phyloP scores from a whole-genome alignment of 148 eudicot species.

The Arbutus unedo region DNA sequence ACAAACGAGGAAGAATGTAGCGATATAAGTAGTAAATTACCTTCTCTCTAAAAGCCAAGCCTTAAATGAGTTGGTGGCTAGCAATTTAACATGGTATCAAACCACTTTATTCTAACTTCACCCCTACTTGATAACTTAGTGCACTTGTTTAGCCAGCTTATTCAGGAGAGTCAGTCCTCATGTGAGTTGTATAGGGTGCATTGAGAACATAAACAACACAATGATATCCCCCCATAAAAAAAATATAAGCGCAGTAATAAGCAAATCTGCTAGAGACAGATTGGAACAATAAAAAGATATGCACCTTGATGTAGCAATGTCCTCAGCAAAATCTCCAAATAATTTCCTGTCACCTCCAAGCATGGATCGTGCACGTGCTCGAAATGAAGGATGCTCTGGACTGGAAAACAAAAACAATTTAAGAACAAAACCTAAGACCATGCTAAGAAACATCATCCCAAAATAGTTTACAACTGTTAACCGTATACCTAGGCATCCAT shows the following conservation, averaged over 20 bases:
- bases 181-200: background rate
- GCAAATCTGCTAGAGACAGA: background rate
- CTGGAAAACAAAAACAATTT: slow-evolving; percentile 40
- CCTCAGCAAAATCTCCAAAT: slow-evolving; percentile 55
- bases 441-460: background rate
- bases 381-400: slow-evolving; percentile 95
- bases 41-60: background rate
- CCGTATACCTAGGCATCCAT: background rate
- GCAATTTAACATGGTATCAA: background rate
- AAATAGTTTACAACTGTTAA: background rate
- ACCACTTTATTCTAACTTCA: background rate
- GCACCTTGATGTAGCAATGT: slow-evolving; percentile 77
- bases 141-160: background rate
- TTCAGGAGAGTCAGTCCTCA: background rate
- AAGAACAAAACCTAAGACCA: slow-evolving; percentile 16
- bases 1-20: background rate
- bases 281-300: slow-evolving; percentile 1
- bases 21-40: background rate
- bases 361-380: slow-evolving; percentile 83
- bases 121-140: background rate
- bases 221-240: background rate
- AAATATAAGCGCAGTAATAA: background rate
- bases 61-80: background rate
- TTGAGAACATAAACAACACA: background rate
- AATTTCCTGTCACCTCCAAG: slow-evolving; percentile 83